Evolutionary conservation across 257 asterid genomes (phyloP).

Genomic region (Solanum peruvianum): DNA sequence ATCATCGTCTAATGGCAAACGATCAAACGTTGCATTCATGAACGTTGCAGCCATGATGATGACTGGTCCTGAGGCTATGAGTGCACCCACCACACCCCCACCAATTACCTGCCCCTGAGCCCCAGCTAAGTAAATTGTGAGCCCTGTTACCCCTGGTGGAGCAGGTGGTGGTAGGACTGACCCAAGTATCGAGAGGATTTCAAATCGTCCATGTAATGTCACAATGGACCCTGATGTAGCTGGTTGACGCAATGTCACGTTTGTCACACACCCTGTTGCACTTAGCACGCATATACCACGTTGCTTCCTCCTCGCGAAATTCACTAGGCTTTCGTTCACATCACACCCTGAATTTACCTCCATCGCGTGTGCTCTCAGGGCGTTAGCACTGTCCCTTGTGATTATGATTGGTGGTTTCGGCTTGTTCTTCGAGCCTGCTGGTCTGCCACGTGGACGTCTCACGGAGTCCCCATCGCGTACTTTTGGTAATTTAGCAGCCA

Average conservation of each 20-base stretch:
- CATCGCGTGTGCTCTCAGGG: slow-evolving; percentile 79
- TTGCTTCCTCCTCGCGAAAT: slow-evolving; percentile 53
- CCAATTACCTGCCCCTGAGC: slow-evolving; percentile 90
- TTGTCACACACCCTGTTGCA: slow-evolving; percentile 79
- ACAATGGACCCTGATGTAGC: slow-evolving; percentile 59
- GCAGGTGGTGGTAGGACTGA: slow-evolving; percentile 89
- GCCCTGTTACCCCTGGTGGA: slow-evolving; percentile 71
- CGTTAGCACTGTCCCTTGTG: slow-evolving; percentile 76
- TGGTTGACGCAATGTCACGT: slow-evolving; percentile 73
- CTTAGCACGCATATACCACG: slow-evolving; percentile 68
- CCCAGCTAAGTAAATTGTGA: slow-evolving; percentile 68
- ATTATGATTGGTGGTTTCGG: slow-evolving; percentile 92
- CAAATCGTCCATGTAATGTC: slow-evolving; percentile 78
- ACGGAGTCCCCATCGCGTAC: slow-evolving; percentile 16
- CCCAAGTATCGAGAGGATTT: slow-evolving; percentile 67
- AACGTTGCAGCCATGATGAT: slow-evolving; percentile 88
- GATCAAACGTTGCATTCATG: slow-evolving; percentile 73
- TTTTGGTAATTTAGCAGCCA: slow-evolving; percentile 10
- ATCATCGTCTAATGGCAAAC: slow-evolving; percentile 65
- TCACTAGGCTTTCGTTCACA: slow-evolving; percentile 43
- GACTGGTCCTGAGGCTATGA: slow-evolving; percentile 85
- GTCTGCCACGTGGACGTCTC: slow-evolving; percentile 81
- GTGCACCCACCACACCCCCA: slow-evolving; percentile 71
- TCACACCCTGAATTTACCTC: slow-evolving; percentile 74
- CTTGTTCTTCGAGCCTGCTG: slow-evolving; percentile 89